Base-by-base conservation (phyloP, 176 grass and related monocot genomes). In the Oryza punctata region DNA sequence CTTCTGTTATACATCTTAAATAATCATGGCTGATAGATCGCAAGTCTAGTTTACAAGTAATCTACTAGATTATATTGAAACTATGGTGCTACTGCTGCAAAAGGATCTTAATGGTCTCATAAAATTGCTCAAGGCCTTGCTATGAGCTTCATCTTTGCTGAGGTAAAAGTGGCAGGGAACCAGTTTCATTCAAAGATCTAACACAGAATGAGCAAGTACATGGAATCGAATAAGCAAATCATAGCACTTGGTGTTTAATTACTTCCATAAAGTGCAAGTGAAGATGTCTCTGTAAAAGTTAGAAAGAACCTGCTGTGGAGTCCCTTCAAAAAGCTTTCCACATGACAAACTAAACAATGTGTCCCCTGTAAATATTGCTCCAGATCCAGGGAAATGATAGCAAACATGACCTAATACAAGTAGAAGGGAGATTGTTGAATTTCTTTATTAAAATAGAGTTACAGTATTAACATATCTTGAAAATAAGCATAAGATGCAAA, bases 291-390 rank as follows among this genome's bases (percentile, higher is more conserved):
- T 19, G 63, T 65, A 85, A 84, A 57, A 57, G 9, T 57, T n/a
- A n/a, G 79, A 81, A 69, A 67, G 1, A 88, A 98, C 96, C 93
- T 99, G 93, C 52, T 94, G 89, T 13, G 93, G 87, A 45, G 91
- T 91, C 74, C 96, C 93, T 92, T 99, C 96, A 69, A 99, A 96
- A 96, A 96, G 96, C 73, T 92, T 99, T 77, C 96, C 96, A 21
- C 96, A 99, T 3, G 96, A 99, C 72, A 99, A 84, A 87, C 35
- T 99, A 82, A 99, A 99, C 77, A 99, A 83, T 10, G 91, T 96
- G 72, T 99, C 96, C 41, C 96, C 93, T 12, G 93, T 94, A 84
- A 99, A 99, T 89, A 99, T 87, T 7, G 91, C 83, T 78, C 85
- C 77, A 91, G 87, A 95, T 84, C 86, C 96, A 81, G 89, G 87